Evolutionary conservation across 768 basidiomycete genomes (phyloP).

Genomic region (Suillus weaverae): DNA sequence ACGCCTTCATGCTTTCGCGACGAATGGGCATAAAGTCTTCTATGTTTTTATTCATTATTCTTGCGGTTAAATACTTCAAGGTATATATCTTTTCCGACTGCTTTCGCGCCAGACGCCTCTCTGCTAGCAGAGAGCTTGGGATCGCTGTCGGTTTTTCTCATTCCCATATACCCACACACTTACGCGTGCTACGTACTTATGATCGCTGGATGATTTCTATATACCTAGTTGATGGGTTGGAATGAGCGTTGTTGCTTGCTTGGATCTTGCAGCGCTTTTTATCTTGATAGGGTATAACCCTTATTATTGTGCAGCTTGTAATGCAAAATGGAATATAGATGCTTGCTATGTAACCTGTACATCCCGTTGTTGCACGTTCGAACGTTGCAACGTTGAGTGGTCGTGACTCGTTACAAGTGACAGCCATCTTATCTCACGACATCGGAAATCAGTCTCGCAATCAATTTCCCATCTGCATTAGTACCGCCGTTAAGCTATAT

Average conservation of each 20-base stretch:
- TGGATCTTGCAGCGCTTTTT: constrained; percentile 34
- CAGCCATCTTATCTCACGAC: neutral
- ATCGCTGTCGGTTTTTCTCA: constrained; percentile 9
- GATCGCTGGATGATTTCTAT: constrained; percentile 10
- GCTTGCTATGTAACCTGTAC: neutral
- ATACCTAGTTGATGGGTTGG: constrained; percentile 31
- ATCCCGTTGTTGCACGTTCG: neutral
- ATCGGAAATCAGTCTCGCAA: neutral
- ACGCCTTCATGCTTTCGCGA: neutral
- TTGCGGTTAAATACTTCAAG: constrained; percentile 16
- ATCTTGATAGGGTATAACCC: constrained; percentile 8
- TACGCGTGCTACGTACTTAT: constrained; percentile 24
- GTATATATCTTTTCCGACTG: neutral
- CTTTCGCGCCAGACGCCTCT: constrained; percentile 10
- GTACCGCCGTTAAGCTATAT: neutral
- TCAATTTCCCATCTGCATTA: neutral
- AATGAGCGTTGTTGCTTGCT: constrained; percentile 25
- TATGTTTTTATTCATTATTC: constrained; percentile 29
- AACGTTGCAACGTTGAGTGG: neutral
- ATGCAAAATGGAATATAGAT: constrained; percentile 2
- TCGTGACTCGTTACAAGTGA: neutral
- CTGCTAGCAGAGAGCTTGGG: constrained; percentile 31
- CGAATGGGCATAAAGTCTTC: neutral
- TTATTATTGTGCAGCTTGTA: constrained; percentile 6
- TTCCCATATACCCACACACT: constrained; percentile 19